Evolutionary conservation across 257 asterid genomes (phyloP), one percentile per base, ranked within the genome.

Genomic region (Nyctanthes arbortristis): DNA sequence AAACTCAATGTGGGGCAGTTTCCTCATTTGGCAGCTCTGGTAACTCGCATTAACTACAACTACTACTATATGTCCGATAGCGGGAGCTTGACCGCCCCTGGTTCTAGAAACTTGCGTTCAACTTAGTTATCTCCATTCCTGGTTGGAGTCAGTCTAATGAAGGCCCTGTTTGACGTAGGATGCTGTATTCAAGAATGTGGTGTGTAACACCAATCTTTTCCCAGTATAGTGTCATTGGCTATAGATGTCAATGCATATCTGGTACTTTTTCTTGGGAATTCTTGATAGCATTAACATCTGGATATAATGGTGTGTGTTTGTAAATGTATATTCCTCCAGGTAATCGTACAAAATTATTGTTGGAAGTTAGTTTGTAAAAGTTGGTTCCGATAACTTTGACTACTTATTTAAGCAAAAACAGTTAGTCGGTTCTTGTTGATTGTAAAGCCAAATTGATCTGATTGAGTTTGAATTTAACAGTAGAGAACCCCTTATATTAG

Each of bases 1-100:
- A 94, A 94, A 91, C 96, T 94, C 70, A 91, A 94, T 18, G 97
- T 89, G 31, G 97, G 99, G 39, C 99, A 94, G 82, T 94, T 94
- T 60, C 99, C 99, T 40, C 97, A 94, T 69, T 79, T 91, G 67
- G 97, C 95, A 11, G 99, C 89, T 79, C 82, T 94, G 52, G 97
- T 89, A n/a, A 88, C 97, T 31, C 87, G 96, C 69, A 88, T 89
- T 33, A 94, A 94, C 81, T 91, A 89, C 80, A 94, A 91, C 84
- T 81, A 78, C 63, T 94, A 83, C 89, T 94, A 94, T 75, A 85
- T 91, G 99, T 88, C 97, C 1, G 95, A 91, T 31, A 87, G 78
- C 14, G 97, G 99, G 30, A 80, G 69, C 70, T 70, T 85, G 80
- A 73, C 84, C 2, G 73, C 88, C 57, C 78, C 93, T 35, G 84